Conservation (phyloP, 192 early-diverging fungal species). For the Gryganskiella cystojenkinii region DNA sequence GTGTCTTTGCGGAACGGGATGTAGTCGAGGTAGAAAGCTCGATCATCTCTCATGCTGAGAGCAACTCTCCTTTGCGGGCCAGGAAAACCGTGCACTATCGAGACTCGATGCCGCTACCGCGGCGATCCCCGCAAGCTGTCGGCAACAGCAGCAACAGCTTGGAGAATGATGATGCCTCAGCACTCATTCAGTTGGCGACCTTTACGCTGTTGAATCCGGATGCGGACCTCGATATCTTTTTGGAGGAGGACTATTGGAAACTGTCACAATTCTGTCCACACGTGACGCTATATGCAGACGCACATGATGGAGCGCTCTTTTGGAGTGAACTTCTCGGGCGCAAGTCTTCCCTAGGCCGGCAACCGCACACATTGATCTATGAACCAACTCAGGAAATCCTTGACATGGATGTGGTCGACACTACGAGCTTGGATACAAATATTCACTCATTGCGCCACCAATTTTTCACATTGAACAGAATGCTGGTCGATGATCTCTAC, state of each 20-base stretch:
- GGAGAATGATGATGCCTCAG: not conserved
- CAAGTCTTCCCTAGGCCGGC: constrained; percentile 32
- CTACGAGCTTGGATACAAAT: constrained; percentile 53
- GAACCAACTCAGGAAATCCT: constrained; percentile 34
- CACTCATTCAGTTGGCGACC: constrained; percentile 35
- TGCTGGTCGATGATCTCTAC: constrained; percentile 55
- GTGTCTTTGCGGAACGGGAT: constrained; percentile 30
- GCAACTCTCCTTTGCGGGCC: constrained; percentile 1
- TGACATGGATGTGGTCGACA: constrained; percentile 56
- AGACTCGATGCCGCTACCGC: constrained; percentile 3
- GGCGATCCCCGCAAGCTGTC: not conserved
- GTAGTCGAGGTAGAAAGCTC: constrained; percentile 12
- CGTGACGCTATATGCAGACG: constrained; percentile 52
- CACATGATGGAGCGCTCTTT: constrained; percentile 47
- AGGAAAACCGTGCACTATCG: constrained; percentile 17
- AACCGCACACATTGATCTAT: constrained; percentile 33
- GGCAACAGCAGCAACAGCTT: constrained; percentile 8
- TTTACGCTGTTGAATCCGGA: constrained; percentile 55
- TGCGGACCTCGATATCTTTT: constrained; percentile 31
- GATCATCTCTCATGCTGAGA: not conserved
- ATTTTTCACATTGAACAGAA: constrained; percentile 54
- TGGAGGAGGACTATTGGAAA: constrained; percentile 45
- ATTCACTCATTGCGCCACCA: constrained; percentile 56
- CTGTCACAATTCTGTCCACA: constrained; percentile 50
- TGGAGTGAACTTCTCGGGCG: constrained; percentile 34